These are phyloP conservation scores for Reticulascus tulasneorum DNA, from an alignment of 2,329 filamentous ascomycete genomes.

Conservation along the genomic window DNA sequence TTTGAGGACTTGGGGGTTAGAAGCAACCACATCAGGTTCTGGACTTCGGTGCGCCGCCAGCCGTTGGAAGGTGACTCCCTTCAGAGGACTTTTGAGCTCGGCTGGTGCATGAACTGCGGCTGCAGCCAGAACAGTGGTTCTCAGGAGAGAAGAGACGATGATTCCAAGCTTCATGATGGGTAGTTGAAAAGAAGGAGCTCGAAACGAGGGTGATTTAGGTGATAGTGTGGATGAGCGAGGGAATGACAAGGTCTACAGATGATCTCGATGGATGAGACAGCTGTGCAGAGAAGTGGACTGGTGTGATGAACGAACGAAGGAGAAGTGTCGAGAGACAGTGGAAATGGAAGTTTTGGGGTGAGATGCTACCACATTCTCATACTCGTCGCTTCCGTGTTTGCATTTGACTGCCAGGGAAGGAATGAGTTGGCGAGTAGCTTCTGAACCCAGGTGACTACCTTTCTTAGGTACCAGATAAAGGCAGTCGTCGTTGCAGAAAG, in stretches of 20 bases:
- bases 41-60: constrained; percentile 22
- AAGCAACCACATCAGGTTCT: constrained; percentile 22
- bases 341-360: no score
- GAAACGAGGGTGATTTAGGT: constrained; percentile 2
- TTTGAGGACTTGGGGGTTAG: constrained; percentile 29
- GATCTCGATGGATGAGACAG: background rate
- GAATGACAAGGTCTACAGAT: background rate
- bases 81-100: constrained; percentile 30
- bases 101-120: constrained; percentile 5
- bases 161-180: constrained; percentile 9
- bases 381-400: no score
- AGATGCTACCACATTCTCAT: no score
- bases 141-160: constrained; percentile 5
- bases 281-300: background rate
- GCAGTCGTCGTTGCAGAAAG: no score
- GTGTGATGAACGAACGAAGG: background rate
- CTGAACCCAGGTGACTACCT: no score
- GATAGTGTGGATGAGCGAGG: constrained; percentile 1
- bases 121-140: constrained; percentile 2
- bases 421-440: no score
- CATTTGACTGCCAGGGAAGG: no score
- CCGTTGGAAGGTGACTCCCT: constrained; percentile 33
- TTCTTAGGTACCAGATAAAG: no score
- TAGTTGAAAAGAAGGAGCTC: background rate
- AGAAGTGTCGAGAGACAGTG: no score